Conservation (phyloP, 495 filamentous ascomycete species). For the Diplogelasinospora grovesii region DNA sequence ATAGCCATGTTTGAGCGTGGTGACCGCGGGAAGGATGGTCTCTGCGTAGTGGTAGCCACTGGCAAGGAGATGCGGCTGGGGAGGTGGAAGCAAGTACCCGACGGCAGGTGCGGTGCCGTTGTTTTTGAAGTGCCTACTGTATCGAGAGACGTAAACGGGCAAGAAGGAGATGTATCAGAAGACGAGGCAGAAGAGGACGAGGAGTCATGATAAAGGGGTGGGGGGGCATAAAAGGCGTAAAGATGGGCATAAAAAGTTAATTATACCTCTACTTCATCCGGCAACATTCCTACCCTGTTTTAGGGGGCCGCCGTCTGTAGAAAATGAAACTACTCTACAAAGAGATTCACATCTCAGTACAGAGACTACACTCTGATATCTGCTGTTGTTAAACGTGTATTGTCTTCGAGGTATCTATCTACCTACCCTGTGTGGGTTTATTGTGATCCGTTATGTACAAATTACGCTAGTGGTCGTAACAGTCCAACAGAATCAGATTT, state of each 20-base stretch:
- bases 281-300: too few relatives aligned
- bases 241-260: neutral
- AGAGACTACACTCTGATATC: too few relatives aligned
- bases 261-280: neutral
- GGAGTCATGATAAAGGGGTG: constrained; percentile 1
- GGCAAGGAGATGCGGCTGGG: constrained; percentile 83
- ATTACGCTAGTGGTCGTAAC: too few relatives aligned
- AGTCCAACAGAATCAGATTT: too few relatives aligned
- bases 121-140: constrained; percentile 69
- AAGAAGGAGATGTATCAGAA: constrained; percentile 14
- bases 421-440: too few relatives aligned
- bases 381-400: too few relatives aligned
- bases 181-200: constrained; percentile 12
- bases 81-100: constrained; percentile 57
- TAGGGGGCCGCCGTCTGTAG: too few relatives aligned
- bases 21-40: constrained; percentile 59
- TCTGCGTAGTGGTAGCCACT: constrained; percentile 74
- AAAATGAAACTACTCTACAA: too few relatives aligned
- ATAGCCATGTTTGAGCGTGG: constrained; percentile 76
- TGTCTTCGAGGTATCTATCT: too few relatives aligned
- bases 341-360: too few relatives aligned
- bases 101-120: constrained; percentile 68
- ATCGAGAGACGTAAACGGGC: too few relatives aligned
- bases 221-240: neutral
- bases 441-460: too few relatives aligned